Evolutionary conservation across 345 rosid species (phyloP), one percentile per base, ranked within the genome.

Genomic region (Murraya paniculata): DNA sequence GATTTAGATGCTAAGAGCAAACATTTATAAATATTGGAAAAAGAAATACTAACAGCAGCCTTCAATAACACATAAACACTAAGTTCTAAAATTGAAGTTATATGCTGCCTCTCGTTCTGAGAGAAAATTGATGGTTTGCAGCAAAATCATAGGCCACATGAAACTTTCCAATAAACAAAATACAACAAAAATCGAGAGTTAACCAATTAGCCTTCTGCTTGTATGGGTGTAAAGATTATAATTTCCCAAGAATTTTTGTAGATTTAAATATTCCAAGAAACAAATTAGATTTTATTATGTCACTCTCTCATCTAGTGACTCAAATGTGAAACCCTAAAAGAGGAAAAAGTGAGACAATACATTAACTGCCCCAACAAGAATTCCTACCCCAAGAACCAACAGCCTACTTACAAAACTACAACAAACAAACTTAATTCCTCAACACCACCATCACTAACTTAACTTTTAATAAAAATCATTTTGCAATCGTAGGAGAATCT

Each of bases 401-500:
- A 45, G 50, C 50, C 50, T 45, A 45, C 18, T 9, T 48, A 16
- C n/a, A 73, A 14, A 2, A 73, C n/a, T 9, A 41, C 22, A 27
- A 39, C 16, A 8, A 28, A 41, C 35, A 30, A 21, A 62, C 45
- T 65, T 64, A 18, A 64, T 21, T 33, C 33, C 11, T 27, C 53
- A 48, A 24, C 19, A 56, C 64, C 19, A 60, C 4, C 8, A 1
- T 5, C 68, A 64, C 48, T 8, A 9, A 39, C 77, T 36, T 24
- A 59, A 64, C 13, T 75, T 45, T 27, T 25, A 45, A 74, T 61
- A 25, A 33, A 72, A 61, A 76, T 55, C 73, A 76, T 55, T 76
- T 68, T 6, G 73, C 68, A 82, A 10, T 59, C 28, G 59, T 68
- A 38, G 53, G 33, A 75, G 70, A 75, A 61, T 72, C 76, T 21